These are phyloP conservation scores for Alisma plantagoaquatica DNA, from an alignment of 106 monocot genomes.

Conservation along the genomic window DNA sequence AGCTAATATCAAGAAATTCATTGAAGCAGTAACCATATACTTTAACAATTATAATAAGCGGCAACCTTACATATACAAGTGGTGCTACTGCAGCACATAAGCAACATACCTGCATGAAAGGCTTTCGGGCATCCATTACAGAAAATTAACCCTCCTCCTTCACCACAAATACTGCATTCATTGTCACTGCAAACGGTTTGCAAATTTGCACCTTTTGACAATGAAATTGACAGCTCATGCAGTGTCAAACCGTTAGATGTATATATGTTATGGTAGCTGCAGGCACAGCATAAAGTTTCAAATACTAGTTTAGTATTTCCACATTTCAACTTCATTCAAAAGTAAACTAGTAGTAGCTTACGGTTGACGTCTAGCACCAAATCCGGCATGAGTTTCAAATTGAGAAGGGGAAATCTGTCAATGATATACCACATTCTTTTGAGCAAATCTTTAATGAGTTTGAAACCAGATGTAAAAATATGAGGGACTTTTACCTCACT, in stretches of 20 bases:
- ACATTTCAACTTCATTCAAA: too few species aligned
- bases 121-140: conserved; percentile 31
- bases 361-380: conserved; percentile 16
- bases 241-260: conserved; percentile 44
- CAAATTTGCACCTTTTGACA: conserved; percentile 19
- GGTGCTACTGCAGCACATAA: background rate
- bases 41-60: too few species aligned
- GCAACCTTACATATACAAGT: too few species aligned
- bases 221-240: conserved; percentile 36
- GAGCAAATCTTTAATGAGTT: too few species aligned
- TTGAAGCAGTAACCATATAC: too few species aligned
- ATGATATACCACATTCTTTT: too few species aligned
- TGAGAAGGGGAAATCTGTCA: conserved; percentile 15
- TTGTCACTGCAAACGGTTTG: conserved; percentile 6
- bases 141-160: conserved; percentile 20
- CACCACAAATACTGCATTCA: conserved; percentile 31
- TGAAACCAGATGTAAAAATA: too few species aligned
- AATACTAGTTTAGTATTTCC: too few species aligned
- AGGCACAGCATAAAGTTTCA: conserved; percentile 4
- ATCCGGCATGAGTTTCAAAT: conserved; percentile 28
- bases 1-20: too few species aligned
- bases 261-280: conserved; percentile 70
- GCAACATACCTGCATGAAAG: conserved; percentile 37
- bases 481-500: conserved; percentile 24
- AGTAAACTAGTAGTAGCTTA: conserved; percentile 3